phyloP scores from a whole-genome alignment of 1,284 basidiomycete species.

The Phylloporus sp. region DNA sequence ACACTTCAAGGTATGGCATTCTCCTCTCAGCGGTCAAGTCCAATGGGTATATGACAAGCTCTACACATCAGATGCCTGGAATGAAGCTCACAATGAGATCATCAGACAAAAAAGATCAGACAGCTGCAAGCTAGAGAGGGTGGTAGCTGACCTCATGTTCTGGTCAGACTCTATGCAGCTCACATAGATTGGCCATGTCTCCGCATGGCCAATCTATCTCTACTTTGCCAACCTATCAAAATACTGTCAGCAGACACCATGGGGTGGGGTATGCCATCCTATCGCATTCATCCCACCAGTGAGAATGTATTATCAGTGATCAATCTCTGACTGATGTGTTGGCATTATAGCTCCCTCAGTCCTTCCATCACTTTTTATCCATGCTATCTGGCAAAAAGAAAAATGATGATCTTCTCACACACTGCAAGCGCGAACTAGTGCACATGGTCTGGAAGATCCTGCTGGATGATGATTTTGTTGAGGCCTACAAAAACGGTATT shows the following conservation, averaged over 20 bases:
- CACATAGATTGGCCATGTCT: not conserved
- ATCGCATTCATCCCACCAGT: not conserved
- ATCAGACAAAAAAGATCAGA: not conserved
- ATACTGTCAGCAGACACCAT: not conserved
- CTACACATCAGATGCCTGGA: not conserved
- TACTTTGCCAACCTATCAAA: not conserved
- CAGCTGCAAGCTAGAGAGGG: not conserved
- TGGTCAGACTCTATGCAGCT: not conserved
- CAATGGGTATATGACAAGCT: not conserved
- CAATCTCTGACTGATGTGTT: no score
- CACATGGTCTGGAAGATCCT: no score
- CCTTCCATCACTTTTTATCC: no score
- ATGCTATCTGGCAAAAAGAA: no score
- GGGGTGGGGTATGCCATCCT: not conserved
- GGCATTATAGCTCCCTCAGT: no score
- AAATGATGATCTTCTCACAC: no score
- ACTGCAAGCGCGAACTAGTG: no score
- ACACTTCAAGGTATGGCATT: not conserved
- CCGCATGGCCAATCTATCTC: not conserved
- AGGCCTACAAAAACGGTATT: no score
- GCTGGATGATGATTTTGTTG: no score
- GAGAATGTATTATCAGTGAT: no score
- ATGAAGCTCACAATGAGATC: not conserved
- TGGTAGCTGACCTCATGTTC: not conserved
- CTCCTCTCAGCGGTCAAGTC: not conserved